Base-by-base conservation (phyloP, 2,329 filamentous ascomycete genomes). In the Leptoxyphium fumago region DNA sequence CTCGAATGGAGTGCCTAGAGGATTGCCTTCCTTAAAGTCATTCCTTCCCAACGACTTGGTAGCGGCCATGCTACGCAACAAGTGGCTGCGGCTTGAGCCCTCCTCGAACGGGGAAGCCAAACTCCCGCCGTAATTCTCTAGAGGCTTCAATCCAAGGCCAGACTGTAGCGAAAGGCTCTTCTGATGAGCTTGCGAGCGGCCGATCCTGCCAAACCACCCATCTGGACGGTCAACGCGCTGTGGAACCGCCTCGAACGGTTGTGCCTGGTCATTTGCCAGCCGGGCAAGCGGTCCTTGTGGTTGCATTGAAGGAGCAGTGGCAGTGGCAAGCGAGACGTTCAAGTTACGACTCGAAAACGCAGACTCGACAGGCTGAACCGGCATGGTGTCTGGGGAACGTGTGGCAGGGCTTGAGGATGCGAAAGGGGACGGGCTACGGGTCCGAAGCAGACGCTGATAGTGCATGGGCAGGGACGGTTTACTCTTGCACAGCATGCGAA, bases 401-500 rank as follows among this genome's bases (percentile, higher is more conserved):
- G 50, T 55, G 13, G 60, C 43, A 14, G 46, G 43, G 44, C 58
- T 60, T 10, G 59, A 58, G 28, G 67, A 61, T 38, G 57, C 59
- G 52, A 75, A 69, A 2, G 77, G 77, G 18, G 76, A 78, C 10
- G 77, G 77, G 44, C 73, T 80, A 43, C 75, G 68, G 32, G 70
- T 73, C 48, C 72, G 69, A 48, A 80, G 64, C 52, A 80, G 66
- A 47, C 77, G 70, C 55, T 79, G 74, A 55, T 80, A 80, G 53
- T 80, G 75, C 15, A 76, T 74, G 30, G 75, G 72, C 41, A 80
- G 71, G 6, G 70, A 74, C 45, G 77, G 75, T 54, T 77, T 77
- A 49, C 70, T 67, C 56, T 74, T 77, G 58, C 75, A 78, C 13
- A 81, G 61, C 41, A 73, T 64, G 49, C 78, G 73, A 18, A 81